Base-by-base conservation (phyloP, 2,329 filamentous ascomycete species). In the Trichoderma sp. region DNA sequence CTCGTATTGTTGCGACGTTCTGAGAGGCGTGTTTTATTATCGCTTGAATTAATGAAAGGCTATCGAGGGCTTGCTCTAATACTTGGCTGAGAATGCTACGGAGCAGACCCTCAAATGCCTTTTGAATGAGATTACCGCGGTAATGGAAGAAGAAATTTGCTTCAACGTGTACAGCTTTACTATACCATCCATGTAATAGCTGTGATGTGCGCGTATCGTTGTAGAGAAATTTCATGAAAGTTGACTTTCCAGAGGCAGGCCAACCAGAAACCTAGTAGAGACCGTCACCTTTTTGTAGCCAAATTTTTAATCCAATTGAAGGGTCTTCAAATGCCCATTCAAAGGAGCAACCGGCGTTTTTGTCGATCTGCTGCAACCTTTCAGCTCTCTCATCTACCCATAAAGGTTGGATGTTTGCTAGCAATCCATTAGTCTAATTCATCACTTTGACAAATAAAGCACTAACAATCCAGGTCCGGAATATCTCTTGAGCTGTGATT, bases 111-210 rank as follows among this genome's bases (percentile, higher is more conserved):
- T 68, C 50, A 3, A 73, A 62, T 1, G 74, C 73, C 50, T 73
- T 75, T 18, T 74, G 74, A 27, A 66, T 62, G 1, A 21, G 33
- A 1, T 5, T 67, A 2, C 74, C 68, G 4, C 62, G 67, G 16
- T 73, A 33, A 3, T 73, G 69, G 21, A 75, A 75, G 63, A 74
- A 75, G 27, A 75, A 75, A 6, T 31, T 67, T 1, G 74, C 74
- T 12, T 45, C 8, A 2, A 72, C 27, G 3, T 41, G n/a, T 7
- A 38, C 16, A 5, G 5, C 27, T 4, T 14, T 14, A 14, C 50
- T 63, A 5, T 18, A n/a, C 62, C 74, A 73, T n/a, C 41, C 41
- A 7, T 16, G n/a, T 1, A 75, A 6, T 4, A 66, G 35, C 31
- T 27, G 4, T 7, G 24, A 27, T 0, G 68, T 75, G 18, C 33